Evolutionary conservation across 1,284 basidiomycete genomes (phyloP).

Genomic region (Apiotrichum gamsii): DNA sequence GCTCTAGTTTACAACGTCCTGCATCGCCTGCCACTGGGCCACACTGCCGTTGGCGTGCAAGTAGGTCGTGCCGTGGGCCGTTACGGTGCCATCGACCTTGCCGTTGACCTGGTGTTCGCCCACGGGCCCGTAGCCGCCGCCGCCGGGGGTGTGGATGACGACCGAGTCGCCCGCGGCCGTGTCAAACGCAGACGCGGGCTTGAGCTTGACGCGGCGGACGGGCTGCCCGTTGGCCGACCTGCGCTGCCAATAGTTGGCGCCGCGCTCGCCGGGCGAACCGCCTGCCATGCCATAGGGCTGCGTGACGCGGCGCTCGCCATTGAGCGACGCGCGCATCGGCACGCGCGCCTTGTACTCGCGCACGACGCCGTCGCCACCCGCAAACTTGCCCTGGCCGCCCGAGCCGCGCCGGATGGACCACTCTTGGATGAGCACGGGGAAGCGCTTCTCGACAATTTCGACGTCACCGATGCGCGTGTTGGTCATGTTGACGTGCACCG

Average conservation of each 20-base stretch:
- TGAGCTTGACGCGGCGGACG: slow-evolving; percentile 1
- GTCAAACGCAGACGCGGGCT: slow-evolving; percentile 16
- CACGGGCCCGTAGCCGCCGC: slow-evolving; percentile 25
- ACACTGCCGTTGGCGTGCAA: slow-evolving; percentile 2
- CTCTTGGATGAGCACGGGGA: slow-evolving; percentile 74
- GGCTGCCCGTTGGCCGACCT: slow-evolving; percentile 57
- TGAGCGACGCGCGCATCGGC: slow-evolving; percentile 75
- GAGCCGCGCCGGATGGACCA: slow-evolving; percentile 74
- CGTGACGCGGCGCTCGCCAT: slow-evolving; percentile 28
- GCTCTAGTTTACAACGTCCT: background rate
- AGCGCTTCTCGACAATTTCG: slow-evolving; percentile 51
- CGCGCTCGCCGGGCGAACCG: slow-evolving; percentile 23
- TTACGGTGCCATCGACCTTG: too few species aligned
- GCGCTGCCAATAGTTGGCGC: slow-evolving; percentile 31
- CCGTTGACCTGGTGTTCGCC: background rate
- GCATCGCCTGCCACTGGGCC: slow-evolving; percentile 1
- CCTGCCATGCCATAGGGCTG: slow-evolving; percentile 32
- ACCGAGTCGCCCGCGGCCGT: slow-evolving; percentile 26
- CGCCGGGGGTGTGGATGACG: slow-evolving; percentile 35
- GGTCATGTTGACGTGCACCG: slow-evolving; percentile 56
- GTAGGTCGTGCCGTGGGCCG: background rate
- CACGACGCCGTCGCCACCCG: slow-evolving; percentile 80
- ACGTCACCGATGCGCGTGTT: slow-evolving; percentile 85
- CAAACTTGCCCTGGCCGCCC: slow-evolving; percentile 69
- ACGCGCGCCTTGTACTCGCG: slow-evolving; percentile 84